Base-by-base conservation (phyloP, 2,329 filamentous ascomycete species). In the Fonsecaea pedrosoi region DNA sequence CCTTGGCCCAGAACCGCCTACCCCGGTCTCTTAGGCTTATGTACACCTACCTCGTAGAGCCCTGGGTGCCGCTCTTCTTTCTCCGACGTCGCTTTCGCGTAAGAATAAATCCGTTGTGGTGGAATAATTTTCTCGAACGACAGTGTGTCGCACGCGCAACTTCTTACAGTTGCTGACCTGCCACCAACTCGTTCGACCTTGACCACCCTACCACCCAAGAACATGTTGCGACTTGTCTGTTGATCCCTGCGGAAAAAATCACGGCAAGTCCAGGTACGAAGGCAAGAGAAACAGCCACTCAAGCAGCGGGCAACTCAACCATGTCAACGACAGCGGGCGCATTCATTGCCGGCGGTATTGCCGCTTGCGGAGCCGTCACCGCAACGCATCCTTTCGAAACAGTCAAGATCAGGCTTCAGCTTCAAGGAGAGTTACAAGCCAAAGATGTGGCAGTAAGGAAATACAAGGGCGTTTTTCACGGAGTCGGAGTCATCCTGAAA, bases 381-480 rank as follows among this genome's bases (percentile, higher is more conserved):
- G 94, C 96, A 72, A 98, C 95, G 59, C 95, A 99, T 81, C 94
- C 94, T 65, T 98, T 98, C 82, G 95, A 99, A 82, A 98, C 94
- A 12, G 93, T 99, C 78, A 99, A 99, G 87, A 98, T 98, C 77
- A 91, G 94, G 90, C 89, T 99, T 86, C 95, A 99, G 82, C 81
- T 99, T 63, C 95, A 99, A 80, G 95, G 95, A 79, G 95, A 99
- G 80, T 87, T 99, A 63, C 92, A 97, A 77, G 84, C 89, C 65
- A 97, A 94, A 78, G 88, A 89, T 73, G 89, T 93, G 77, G 92
- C 94, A 66, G 90, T 91, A 72, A 91, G 92, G 75, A 86, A 96
- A 81, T 99, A 99, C 83, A 89, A 87, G 70, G 95, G 95, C 38
- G 94, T 96, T 35, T 82, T 97, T 72, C 95, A 99, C 78, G 95